These are phyloP conservation scores for Lecanicillium sp. DNA, from an alignment of 2,329 filamentous ascomycete species.

Conservation along the genomic window DNA sequence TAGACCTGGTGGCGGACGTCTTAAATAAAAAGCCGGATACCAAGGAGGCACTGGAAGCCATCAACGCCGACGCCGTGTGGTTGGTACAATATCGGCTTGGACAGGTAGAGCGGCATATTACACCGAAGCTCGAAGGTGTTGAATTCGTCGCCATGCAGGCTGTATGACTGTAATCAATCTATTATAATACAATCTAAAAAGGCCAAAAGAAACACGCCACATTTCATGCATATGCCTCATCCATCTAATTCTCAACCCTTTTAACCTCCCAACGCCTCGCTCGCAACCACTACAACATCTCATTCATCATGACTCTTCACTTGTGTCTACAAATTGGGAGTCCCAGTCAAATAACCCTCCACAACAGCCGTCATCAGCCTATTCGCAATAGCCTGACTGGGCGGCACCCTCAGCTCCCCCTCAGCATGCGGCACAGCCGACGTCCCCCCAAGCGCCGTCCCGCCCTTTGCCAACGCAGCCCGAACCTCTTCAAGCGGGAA, in stretches of 20 bases:
- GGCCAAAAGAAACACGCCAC: too few relatives aligned
- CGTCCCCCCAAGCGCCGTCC: slow-evolving; percentile 57
- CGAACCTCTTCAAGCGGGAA: slow-evolving; percentile 73
- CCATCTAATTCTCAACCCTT: slow-evolving; percentile 2
- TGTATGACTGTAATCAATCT: not conserved
- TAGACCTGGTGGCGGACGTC: slow-evolving; percentile 50
- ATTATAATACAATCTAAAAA: not conserved
- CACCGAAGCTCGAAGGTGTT: slow-evolving; percentile 34
- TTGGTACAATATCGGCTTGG: slow-evolving; percentile 46
- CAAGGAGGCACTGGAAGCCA: slow-evolving; percentile 47
- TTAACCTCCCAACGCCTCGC: not conserved
- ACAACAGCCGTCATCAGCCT: slow-evolving; percentile 75
- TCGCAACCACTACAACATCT: not conserved
- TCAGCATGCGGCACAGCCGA: slow-evolving; percentile 62
- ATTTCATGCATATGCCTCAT: too few relatives aligned
- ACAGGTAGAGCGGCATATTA: slow-evolving; percentile 24
- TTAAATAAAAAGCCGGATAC: slow-evolving; percentile 39
- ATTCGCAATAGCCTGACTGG: slow-evolving; percentile 84
- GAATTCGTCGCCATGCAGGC: slow-evolving; percentile 25
- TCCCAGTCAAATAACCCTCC: slow-evolving; percentile 58
- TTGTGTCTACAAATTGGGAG: slow-evolving; percentile 38
- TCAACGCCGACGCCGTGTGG: slow-evolving; percentile 75
- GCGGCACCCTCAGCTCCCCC: slow-evolving; percentile 72
- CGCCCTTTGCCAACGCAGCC: slow-evolving; percentile 59
- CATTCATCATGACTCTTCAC: not conserved